Evolutionary conservation across 2,329 filamentous ascomycete species (phyloP).

Genomic region (Hirsutella rhossiliensis): DNA sequence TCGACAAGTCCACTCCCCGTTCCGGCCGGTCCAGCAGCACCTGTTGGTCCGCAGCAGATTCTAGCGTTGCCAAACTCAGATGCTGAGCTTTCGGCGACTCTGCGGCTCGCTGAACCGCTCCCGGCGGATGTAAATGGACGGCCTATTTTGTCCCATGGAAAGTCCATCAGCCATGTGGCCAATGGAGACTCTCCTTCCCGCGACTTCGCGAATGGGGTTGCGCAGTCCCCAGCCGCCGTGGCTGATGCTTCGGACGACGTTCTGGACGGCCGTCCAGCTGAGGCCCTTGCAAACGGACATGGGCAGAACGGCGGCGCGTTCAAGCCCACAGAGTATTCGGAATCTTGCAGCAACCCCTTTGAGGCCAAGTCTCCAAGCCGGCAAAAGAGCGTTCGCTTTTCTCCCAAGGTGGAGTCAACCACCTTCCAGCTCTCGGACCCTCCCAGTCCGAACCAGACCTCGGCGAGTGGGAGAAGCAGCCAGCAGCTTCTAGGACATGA

Average conservation of each 20-base stretch:
- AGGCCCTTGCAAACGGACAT: not conserved
- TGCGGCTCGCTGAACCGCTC: not conserved
- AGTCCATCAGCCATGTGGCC: not conserved
- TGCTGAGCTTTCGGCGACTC: slow-evolving; percentile 7
- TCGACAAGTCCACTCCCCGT: not conserved
- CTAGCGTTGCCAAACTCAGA: slow-evolving; percentile 44
- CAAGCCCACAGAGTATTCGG: slow-evolving; percentile 3
- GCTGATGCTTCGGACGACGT: not conserved
- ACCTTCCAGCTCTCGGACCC: slow-evolving; percentile 43
- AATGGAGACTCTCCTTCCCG: not conserved
- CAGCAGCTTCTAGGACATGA: not conserved
- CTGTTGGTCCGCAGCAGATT: slow-evolving; percentile 32
- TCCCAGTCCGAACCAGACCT: slow-evolving; percentile 30
- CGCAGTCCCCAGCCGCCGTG: not conserved
- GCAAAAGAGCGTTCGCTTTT: slow-evolving; percentile 59
- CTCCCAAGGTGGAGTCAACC: slow-evolving; percentile 52
- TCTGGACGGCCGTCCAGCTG: not conserved
- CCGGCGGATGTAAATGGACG: not conserved
- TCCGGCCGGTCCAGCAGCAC: slow-evolving; percentile 13
- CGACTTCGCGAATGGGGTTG: not conserved
- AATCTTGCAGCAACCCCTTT: slow-evolving; percentile 8
- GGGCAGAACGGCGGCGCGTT: not conserved
- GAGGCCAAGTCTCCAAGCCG: slow-evolving; percentile 21
- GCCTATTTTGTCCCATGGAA: too few species aligned
- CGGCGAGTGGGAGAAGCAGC: slow-evolving; percentile 9